Conservation (phyloP, 2,329 filamentous ascomycete species). For the Mycogone perniciosa region DNA sequence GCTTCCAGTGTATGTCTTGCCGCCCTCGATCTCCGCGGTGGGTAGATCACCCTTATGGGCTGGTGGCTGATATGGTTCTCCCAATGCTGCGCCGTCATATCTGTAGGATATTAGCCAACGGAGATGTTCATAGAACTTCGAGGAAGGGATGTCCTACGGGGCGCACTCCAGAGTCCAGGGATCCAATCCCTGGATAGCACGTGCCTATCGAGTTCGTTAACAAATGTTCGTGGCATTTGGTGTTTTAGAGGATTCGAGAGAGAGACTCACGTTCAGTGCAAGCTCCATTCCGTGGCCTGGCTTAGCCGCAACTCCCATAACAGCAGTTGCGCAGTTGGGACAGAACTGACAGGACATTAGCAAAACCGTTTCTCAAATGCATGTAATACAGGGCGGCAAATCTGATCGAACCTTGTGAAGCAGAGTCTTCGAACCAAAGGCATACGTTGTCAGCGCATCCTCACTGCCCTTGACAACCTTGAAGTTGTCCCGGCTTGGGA, state of each 20-base stretch:
- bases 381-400: background rate
- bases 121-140: background rate
- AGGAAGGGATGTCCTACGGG: slow-evolving; percentile 23
- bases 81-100: slow-evolving; percentile 31
- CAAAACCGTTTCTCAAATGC: background rate
- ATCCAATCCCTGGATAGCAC: slow-evolving; percentile 39
- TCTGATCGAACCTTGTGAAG: slow-evolving; percentile 34
- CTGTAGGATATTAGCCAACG: slow-evolving; percentile 19
- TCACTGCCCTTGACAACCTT: slow-evolving; percentile 41
- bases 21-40: slow-evolving; percentile 28
- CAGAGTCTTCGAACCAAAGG: slow-evolving; percentile 33
- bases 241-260: background rate
- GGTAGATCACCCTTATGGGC: slow-evolving; percentile 38
- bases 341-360: slow-evolving; percentile 39
- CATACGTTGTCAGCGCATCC: slow-evolving; percentile 37
- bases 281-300: background rate
- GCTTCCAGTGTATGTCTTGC: slow-evolving; percentile 40
- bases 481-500: slow-evolving; percentile 28
- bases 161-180: slow-evolving; percentile 33
- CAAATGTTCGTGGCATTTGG: background rate
- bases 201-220: slow-evolving; percentile 26
- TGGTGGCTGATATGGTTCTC: slow-evolving; percentile 28
- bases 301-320: slow-evolving; percentile 26
- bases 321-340: slow-evolving; percentile 39
- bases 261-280: slow-evolving; percentile 14